These are phyloP conservation scores for Cucurbita argyrosperma DNA, from an alignment of 306 rosid species.

Conservation along the genomic window DNA sequence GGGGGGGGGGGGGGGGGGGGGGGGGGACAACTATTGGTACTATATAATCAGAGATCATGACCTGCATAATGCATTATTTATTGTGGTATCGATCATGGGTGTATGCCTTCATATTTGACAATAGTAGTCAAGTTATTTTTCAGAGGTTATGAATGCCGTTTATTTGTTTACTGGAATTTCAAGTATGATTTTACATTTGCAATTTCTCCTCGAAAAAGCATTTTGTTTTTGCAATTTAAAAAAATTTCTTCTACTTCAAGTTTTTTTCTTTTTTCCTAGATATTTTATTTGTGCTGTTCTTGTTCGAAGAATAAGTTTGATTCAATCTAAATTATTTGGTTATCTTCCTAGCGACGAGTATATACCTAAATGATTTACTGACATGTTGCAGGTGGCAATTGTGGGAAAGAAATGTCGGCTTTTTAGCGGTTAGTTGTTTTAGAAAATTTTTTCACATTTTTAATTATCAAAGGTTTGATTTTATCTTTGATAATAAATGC, in stretches of 20 bases:
- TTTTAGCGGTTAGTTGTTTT: slow-evolving; percentile 28
- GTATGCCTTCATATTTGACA: background rate
- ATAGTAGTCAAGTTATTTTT: background rate
- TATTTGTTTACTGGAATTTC: background rate
- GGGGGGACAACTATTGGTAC: background rate
- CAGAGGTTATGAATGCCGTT: background rate
- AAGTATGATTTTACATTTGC: background rate
- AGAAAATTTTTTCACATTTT: slow-evolving; percentile 31
- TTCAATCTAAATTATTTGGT: background rate
- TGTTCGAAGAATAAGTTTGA: background rate
- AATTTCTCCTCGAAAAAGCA: background rate
- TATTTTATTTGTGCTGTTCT: background rate
- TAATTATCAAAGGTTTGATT: slow-evolving; percentile 54
- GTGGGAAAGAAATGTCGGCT: slow-evolving; percentile 30
- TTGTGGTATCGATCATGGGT: background rate
- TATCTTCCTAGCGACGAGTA: background rate
- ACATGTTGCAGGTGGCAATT: slow-evolving; percentile 64
- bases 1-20: background rate
- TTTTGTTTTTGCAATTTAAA: background rate
- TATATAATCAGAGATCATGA: background rate
- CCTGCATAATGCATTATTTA: background rate
- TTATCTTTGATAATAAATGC: background rate
- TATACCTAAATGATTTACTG: background rate
- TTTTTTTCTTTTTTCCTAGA: background rate
- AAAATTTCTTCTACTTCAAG: background rate